Percentiles rank a stretch among this genome's conserved stretches.
phyloP scores from a whole-genome alignment of 176 grass and related monocot genomes.

The Oryza australiensis region DNA sequence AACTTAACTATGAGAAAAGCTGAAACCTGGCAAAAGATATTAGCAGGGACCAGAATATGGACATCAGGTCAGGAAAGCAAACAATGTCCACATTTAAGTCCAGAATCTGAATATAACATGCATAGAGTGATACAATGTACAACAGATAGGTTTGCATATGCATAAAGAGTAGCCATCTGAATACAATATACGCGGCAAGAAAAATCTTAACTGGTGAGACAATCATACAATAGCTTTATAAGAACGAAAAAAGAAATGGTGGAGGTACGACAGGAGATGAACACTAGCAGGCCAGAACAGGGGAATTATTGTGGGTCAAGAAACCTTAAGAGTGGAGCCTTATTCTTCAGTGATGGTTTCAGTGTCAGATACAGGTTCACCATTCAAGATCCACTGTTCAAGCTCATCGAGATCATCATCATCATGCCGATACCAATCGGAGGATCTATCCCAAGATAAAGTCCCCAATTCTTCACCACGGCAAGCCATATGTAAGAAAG shows the following conservation, averaged over 20 bases:
- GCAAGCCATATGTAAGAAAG: slow-evolving; percentile 76
- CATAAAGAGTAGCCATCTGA: neutral
- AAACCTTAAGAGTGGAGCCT: slow-evolving; percentile 26
- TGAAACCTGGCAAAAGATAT: neutral
- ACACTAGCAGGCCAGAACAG: neutral
- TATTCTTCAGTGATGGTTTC: slow-evolving; percentile 40
- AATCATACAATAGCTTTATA: neutral
- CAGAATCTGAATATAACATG: slow-evolving; percentile 27
- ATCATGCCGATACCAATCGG: slow-evolving; percentile 68
- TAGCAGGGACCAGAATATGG: neutral
- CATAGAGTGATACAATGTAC: neutral
- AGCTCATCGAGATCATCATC: slow-evolving; percentile 85
- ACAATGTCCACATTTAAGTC: neutral
- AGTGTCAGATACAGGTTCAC: slow-evolving; percentile 33
- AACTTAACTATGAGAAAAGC: neutral
- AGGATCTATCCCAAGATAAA: slow-evolving; percentile 50
- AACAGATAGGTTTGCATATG: neutral
- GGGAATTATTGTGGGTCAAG: neutral
- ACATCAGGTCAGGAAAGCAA: neutral
- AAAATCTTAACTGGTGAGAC: slow-evolving; percentile 5
- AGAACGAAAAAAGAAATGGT: neutral
- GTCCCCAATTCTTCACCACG: slow-evolving; percentile 78
- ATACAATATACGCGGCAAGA: slow-evolving; percentile 8
- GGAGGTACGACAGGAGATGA: slow-evolving; percentile 24
- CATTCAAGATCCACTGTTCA: slow-evolving; percentile 72